Evolutionary conservation across 2,329 filamentous ascomycete genomes (phyloP).

Genomic region (Ophioceras dolichostomum): DNA sequence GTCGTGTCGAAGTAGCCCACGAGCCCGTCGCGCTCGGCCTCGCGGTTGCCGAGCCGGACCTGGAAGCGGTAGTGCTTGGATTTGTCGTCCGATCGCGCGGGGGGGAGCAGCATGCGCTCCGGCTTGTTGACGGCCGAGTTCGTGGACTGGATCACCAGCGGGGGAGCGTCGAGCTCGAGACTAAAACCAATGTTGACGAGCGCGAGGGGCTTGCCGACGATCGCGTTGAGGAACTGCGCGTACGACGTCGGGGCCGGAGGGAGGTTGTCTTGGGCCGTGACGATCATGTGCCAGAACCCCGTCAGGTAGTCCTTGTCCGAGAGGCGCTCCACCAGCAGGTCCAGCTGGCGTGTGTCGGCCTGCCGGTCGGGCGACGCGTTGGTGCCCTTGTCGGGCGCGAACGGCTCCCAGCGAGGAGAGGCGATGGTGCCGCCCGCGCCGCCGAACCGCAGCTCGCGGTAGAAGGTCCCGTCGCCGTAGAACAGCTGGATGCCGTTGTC

Average conservation of each 20-base stretch:
- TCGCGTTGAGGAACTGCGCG: constrained; percentile 18
- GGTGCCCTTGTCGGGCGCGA: constrained; percentile 8
- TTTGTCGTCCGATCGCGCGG: constrained; percentile 2
- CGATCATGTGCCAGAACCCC: constrained; percentile 23
- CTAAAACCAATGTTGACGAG: constrained; percentile 25
- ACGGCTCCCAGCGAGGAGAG: constrained; percentile 21
- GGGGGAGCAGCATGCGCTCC: background rate
- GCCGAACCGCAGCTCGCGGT: constrained; percentile 25
- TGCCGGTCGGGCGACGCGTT: constrained; percentile 5
- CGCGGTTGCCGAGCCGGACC: constrained; percentile 22
- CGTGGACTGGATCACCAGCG: constrained; percentile 1
- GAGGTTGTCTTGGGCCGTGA: constrained; percentile 12
- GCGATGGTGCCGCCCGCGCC: constrained; percentile 12
- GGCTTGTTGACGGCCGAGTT: background rate
- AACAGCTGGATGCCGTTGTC: constrained; percentile 29
- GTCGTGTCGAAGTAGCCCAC: constrained; percentile 23
- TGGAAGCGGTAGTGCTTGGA: constrained; percentile 18
- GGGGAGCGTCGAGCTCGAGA: constrained; percentile 18
- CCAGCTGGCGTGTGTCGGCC: constrained; percentile 13
- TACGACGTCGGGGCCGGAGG: constrained; percentile 21
- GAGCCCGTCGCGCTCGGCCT: constrained; percentile 22
- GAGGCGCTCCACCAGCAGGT: constrained; percentile 14
- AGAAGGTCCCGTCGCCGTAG: constrained; percentile 25
- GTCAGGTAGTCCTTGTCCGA: constrained; percentile 22
- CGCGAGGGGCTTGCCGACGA: constrained; percentile 27